These are phyloP conservation scores for Phaseolus coccineus DNA, from an alignment of 331 rosid genomes.

Conservation along the genomic window DNA sequence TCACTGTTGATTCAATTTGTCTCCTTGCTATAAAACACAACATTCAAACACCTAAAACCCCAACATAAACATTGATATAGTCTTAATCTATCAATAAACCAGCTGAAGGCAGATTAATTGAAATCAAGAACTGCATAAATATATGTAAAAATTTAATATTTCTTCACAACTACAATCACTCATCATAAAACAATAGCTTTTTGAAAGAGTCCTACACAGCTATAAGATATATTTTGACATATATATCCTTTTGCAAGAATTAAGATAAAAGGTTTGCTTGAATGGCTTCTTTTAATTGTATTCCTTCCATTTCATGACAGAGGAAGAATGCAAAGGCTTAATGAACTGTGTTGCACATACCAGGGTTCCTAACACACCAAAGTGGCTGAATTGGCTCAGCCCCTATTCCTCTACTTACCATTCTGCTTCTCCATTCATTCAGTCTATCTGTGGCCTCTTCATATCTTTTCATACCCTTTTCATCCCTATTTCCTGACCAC, in stretches of 20 bases:
- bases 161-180: conserved; percentile 21
- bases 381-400: conserved; percentile 98
- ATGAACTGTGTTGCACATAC: conserved; percentile 78
- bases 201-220: conserved; percentile 19
- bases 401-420: conserved; percentile 73
- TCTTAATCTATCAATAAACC: background rate
- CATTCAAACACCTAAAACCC: background rate
- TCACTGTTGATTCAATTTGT: too few species aligned
- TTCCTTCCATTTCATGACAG: background rate
- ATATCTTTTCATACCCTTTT: conserved; percentile 63
- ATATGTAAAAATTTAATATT: background rate
- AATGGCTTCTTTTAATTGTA: background rate
- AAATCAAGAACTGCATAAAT: background rate
- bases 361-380: conserved; percentile 86
- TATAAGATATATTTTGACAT: too few species aligned
- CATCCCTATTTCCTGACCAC: conserved; percentile 86
- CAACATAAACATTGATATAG: background rate
- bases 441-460: conserved; percentile 82
- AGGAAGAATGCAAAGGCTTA: conserved; percentile 11
- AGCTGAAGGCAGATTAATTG: background rate
- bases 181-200: background rate
- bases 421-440: conserved; percentile 88
- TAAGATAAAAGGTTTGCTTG: background rate
- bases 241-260: background rate
- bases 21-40: background rate